A percentile compares a stretch with the other conserved stretches of the same genome.
Evolutionary conservation across 495 filamentous ascomycete genomes (phyloP).

Genomic region (Pyrenula massariospora): DNA sequence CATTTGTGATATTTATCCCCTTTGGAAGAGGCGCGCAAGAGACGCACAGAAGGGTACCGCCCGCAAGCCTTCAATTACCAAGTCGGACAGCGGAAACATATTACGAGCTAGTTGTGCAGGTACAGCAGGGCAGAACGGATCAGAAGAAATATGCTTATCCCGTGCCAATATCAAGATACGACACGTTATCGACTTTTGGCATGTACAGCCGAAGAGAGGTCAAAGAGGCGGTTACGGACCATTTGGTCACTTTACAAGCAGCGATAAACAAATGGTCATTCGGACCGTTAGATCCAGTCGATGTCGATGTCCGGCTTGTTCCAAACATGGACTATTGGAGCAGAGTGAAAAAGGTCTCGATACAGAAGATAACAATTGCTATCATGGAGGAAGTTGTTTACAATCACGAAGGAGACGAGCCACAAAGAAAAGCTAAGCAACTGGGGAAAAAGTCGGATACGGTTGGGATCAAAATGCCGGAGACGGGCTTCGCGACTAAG

Average conservation of each 20-base stretch:
- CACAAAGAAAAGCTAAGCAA: constrained; percentile 77
- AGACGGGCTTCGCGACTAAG: constrained; percentile 81
- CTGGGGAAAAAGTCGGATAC: constrained; percentile 73
- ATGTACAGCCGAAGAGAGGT: constrained; percentile 97
- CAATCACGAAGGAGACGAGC: constrained; percentile 97
- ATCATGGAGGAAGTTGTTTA: constrained; percentile 97
- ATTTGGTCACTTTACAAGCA: constrained; percentile 82
- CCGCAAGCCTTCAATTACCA: constrained; percentile 81
- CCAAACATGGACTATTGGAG: constrained; percentile 85
- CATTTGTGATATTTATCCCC: constrained; percentile 94
- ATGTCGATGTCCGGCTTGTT: constrained; percentile 83
- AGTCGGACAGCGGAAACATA: constrained; percentile 90
- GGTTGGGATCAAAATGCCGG: constrained; percentile 72
- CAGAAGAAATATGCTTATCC: constrained; percentile 87
- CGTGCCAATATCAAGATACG: constrained; percentile 82
- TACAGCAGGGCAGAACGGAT: constrained; percentile 77
- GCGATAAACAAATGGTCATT: constrained; percentile 93
- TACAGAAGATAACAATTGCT: constrained; percentile 81
- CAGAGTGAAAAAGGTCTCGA: constrained; percentile 86
- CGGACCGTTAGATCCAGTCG: constrained; percentile 87
- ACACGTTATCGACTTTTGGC: constrained; percentile 94
- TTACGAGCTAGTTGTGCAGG: constrained; percentile 91
- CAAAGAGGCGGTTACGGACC: constrained; percentile 73
- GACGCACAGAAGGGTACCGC: constrained; percentile 75
- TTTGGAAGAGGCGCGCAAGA: constrained; percentile 85